phyloP scores from a whole-genome alignment of 2,329 filamentous ascomycete species.

The Cytospora paraplurivora region DNA sequence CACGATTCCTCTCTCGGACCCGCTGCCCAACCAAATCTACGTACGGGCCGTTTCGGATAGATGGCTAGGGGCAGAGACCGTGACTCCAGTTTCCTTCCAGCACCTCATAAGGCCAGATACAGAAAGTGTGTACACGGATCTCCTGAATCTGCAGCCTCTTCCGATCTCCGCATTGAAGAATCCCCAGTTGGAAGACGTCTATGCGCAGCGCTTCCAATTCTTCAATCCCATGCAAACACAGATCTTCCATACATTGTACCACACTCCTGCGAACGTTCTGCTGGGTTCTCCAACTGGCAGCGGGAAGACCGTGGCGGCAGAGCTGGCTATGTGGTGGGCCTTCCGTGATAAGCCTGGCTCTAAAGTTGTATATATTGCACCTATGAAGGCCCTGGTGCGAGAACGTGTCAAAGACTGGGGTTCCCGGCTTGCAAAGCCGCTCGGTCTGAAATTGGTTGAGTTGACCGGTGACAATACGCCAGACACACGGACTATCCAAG shows the following conservation, averaged over 20 bases:
- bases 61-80: conserved; percentile 95
- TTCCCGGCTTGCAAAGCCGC: conserved; percentile 73
- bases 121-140: conserved; percentile 93
- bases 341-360: conserved; percentile 92
- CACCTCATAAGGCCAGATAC: conserved; percentile 97
- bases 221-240: conserved; percentile 99
- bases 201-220: conserved; percentile 84
- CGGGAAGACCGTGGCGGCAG: conserved; percentile 94
- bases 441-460: conserved; percentile 90
- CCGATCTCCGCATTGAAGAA: conserved; percentile 88
- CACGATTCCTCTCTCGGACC: conserved; percentile 92
- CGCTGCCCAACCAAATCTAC: conserved; percentile 92
- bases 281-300: conserved; percentile 95
- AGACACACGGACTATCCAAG: conserved; percentile 90
- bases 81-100: conserved; percentile 94
- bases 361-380: conserved; percentile 98
- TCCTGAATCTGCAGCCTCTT: conserved; percentile 87
- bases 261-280: conserved; percentile 88
- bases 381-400: conserved; percentile 97
- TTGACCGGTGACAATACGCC: conserved; percentile 97
- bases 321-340: conserved; percentile 99
- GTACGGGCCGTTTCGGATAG: conserved; percentile 91
- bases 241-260: conserved; percentile 94
- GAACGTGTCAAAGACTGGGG: conserved; percentile 97
- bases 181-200: conserved; percentile 82